These are phyloP conservation scores for Pleurotus pulmonarius DNA, from an alignment of 768 basidiomycete species.

Conservation along the genomic window DNA sequence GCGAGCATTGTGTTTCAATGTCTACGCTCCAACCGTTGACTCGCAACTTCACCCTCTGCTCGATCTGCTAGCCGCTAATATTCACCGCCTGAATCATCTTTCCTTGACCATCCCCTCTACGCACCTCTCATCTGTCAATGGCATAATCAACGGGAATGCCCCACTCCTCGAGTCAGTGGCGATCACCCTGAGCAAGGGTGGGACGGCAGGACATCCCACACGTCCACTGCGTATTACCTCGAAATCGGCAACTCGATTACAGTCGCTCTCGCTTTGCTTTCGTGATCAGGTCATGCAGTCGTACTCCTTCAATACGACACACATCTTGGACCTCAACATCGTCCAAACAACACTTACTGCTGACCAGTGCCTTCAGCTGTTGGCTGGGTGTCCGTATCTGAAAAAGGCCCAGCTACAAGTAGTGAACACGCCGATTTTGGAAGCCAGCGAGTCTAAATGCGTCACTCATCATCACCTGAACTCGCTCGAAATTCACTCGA, in stretches of 20 bases:
- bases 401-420: slow-evolving; percentile 3
- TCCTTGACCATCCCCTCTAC: slow-evolving; percentile 12
- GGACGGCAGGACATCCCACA: not conserved
- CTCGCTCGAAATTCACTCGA: slow-evolving; percentile 4
- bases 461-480: not conserved
- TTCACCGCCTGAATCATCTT: slow-evolving; percentile 15
- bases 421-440: not conserved
- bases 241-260: not conserved
- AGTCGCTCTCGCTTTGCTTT: not conserved
- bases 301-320: not conserved
- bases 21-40: slow-evolving; percentile 12
- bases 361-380: not conserved
- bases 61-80: slow-evolving; percentile 9
- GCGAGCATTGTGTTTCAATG: slow-evolving; percentile 14
- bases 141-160: slow-evolving; percentile 10
- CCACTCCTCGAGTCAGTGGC: slow-evolving; percentile 16
- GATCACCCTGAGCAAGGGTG: slow-evolving; percentile 3
- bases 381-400: not conserved
- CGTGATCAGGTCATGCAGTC: not conserved
- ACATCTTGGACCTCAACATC: slow-evolving; percentile 3
- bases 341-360: slow-evolving; percentile 1
- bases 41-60: slow-evolving; percentile 12
- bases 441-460: not conserved
- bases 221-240: not conserved
- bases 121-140: slow-evolving; percentile 2